Evolutionary conservation across 768 basidiomycete genomes (phyloP).

Genomic region (Lentinula guzmanii): DNA sequence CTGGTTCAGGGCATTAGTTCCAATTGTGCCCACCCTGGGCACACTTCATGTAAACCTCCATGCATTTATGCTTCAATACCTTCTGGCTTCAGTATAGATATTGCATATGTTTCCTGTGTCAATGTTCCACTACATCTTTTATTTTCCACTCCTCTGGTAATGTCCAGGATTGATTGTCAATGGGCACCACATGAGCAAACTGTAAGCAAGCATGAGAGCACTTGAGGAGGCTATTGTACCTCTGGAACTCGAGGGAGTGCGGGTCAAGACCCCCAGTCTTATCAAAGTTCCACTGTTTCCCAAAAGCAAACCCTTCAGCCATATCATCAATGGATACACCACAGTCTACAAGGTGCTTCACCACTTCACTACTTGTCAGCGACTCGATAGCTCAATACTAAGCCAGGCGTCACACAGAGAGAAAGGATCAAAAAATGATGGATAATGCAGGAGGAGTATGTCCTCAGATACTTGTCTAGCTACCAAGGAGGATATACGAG

Average conservation of each 20-base stretch:
- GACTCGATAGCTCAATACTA: too few species aligned
- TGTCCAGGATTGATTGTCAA: background rate
- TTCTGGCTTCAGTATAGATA: background rate
- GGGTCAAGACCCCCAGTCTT: background rate
- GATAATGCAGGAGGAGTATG: too few species aligned
- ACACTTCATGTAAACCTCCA: background rate
- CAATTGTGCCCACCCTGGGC: background rate
- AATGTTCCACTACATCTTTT: background rate
- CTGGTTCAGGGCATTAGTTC: background rate
- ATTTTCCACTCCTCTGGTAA: background rate
- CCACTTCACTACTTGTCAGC: background rate
- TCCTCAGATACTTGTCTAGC: too few species aligned
- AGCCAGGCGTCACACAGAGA: too few species aligned
- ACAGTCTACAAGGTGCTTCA: background rate
- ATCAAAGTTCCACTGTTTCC: background rate
- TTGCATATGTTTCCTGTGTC: background rate
- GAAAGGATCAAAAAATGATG: too few species aligned
- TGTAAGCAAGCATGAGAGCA: background rate
- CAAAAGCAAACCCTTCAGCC: background rate
- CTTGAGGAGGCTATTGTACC: background rate
- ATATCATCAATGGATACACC: background rate
- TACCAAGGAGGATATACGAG: too few species aligned
- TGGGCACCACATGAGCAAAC: background rate
- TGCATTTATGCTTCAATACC: background rate
- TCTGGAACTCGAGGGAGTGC: background rate